A percentile compares a stretch with the other conserved stretches of the same genome.
These are phyloP conservation scores for Penicillium sp. DNA, from an alignment of 2,329 filamentous ascomycete genomes.

Conservation along the genomic window DNA sequence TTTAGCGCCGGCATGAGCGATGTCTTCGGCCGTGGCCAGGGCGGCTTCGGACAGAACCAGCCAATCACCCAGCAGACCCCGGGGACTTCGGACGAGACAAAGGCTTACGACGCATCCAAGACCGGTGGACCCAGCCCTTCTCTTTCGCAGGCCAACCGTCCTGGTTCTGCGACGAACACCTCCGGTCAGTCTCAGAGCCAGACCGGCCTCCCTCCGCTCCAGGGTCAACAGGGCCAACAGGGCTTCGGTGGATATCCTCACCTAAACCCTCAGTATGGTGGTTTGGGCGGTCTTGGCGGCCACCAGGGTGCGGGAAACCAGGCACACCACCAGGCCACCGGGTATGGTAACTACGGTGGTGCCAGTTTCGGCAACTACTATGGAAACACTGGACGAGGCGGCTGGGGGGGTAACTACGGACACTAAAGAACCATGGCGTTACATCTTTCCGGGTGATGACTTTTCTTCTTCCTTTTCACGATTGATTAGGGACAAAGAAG, in stretches of 20 bases:
- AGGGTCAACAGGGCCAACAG: constrained; percentile 59
- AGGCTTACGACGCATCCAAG: constrained; percentile 63
- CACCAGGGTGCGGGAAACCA: constrained; percentile 49
- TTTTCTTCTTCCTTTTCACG: constrained; percentile 32
- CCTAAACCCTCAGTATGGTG: constrained; percentile 59
- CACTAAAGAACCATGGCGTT: constrained; percentile 44
- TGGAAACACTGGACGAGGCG: constrained; percentile 48
- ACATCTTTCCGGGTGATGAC: constrained; percentile 32
- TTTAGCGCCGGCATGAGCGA: constrained; percentile 60
- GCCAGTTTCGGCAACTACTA: constrained; percentile 51
- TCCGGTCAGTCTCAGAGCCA: constrained; percentile 57
- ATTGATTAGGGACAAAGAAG: constrained; percentile 22
- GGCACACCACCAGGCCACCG: constrained; percentile 47
- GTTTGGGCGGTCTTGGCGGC: constrained; percentile 47
- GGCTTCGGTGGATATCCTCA: constrained; percentile 63
- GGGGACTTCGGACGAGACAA: constrained; percentile 58
- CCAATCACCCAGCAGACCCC: constrained; percentile 56
- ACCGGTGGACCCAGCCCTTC: constrained; percentile 64
- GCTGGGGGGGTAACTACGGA: constrained; percentile 54
- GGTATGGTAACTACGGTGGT: constrained; percentile 49
- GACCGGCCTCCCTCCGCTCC: constrained; percentile 58
- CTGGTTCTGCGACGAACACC: constrained; percentile 66
- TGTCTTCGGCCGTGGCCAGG: constrained; percentile 63
- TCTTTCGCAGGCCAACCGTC: constrained; percentile 66
- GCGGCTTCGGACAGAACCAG: constrained; percentile 62